Conservation (phyloP, 768 basidiomycete genomes). For the Favolaschia claudopus region DNA sequence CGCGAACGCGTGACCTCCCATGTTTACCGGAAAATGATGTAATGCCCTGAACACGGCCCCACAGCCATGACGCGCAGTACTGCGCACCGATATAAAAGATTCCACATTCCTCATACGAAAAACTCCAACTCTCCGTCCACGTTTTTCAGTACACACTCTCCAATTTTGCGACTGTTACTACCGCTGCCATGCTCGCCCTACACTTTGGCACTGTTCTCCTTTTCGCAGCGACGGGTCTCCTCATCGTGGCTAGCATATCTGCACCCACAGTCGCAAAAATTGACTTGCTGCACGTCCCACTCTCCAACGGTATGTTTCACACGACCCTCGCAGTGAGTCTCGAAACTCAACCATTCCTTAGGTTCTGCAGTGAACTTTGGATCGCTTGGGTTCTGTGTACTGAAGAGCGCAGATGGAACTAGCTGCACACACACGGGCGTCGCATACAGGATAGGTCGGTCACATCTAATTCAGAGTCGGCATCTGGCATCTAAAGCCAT, state of each 20-base stretch:
- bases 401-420: conserved; percentile 8
- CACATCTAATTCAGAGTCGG: too few species aligned
- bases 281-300: conserved; percentile 21
- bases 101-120: too few species aligned
- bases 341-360: neutral
- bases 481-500: neutral
- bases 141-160: too few species aligned
- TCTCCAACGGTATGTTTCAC: conserved; percentile 9
- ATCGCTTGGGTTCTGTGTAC: conserved; percentile 24
- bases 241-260: conserved; percentile 28
- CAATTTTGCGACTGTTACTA: too few species aligned
- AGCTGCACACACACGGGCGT: conserved; percentile 23
- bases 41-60: too few species aligned
- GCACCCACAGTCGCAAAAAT: conserved; percentile 23
- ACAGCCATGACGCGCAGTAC: too few species aligned
- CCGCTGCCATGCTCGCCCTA: conserved; percentile 10
- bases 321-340: neutral
- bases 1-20: too few species aligned
- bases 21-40: too few species aligned
- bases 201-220: conserved; percentile 31
- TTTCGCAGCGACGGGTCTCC: conserved; percentile 19
- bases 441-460: conserved; percentile 28
- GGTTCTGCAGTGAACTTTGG: conserved; percentile 24
- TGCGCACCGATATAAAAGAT: too few species aligned
- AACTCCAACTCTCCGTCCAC: too few species aligned